Base-by-base conservation (phyloP, 2,329 filamentous ascomycete genomes). In the Cercospora canescens region DNA sequence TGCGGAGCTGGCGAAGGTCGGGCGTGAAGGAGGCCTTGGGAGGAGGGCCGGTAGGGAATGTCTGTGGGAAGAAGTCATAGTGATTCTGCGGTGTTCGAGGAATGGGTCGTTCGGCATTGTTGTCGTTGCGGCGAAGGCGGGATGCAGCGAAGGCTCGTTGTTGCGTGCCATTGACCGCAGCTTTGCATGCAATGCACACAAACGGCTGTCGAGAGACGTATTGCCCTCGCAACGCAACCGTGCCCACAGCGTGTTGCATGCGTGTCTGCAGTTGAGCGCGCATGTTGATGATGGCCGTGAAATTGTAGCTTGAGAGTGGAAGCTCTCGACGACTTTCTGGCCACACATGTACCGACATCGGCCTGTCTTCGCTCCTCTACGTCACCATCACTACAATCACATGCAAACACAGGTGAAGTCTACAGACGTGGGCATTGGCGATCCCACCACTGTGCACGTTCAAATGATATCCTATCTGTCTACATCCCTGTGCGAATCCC, bases 51-150 rank as follows among this genome's bases (percentile, higher is more conserved):
- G 79, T 62, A 0, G 93, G 87, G 3, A 97, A 85, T 3, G 93
- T 91, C 34, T 86, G 77, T 1, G 94, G 93, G 83, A 99, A 99
- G 80, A 98, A 88, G 63, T 89, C 87, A 85, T 97, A 98, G 84
- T 94, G 88, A 62, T 89, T 92, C 70, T 80, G 71, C 34, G 74
- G 71, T 54, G 77, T 41, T 57, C 39, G 55, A 39, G 52, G 50
- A 34, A 60, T 61, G 24, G 28, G 59, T 52, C 52, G 39, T 28
- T 60, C 62, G 62, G 45, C 32, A 28, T 55, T 64, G 57, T 14
- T 14, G 21, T 32, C 60, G 62, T 28, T 45, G 56, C 16, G 16
- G 58, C 58, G 52, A 32, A 35, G 28, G 30, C 28, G 32, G 8
- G 52, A 56, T 21, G 52, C 16, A 30, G 52, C 52, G 52, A 56